Percentiles rank a stretch among this genome's conserved stretches.
phyloP scores from a whole-genome alignment of 768 basidiomycete genomes.

The Rhizopogon vesiculosus region DNA sequence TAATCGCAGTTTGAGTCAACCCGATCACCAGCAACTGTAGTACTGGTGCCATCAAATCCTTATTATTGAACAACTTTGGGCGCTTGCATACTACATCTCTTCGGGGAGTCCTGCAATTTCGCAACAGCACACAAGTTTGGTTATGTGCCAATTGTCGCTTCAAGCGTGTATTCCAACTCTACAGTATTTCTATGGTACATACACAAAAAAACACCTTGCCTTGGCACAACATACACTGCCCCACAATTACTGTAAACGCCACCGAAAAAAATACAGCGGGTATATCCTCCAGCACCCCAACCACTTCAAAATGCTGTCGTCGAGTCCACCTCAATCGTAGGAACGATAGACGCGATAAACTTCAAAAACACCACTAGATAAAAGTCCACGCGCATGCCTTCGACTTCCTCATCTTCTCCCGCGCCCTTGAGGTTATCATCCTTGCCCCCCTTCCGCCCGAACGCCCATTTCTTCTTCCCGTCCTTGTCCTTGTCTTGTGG shows the following conservation, averaged over 20 bases:
- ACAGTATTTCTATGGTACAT: constrained; percentile 3
- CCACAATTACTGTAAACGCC: neutral
- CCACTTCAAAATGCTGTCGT: constrained; percentile 61
- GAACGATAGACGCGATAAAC: constrained; percentile 97
- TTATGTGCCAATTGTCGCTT: neutral
- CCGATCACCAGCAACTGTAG: too few species aligned
- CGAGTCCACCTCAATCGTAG: constrained; percentile 97
- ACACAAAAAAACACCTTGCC: neutral
- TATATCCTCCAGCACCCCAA: neutral
- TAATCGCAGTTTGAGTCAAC: too few species aligned
- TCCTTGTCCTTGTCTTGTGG: constrained; percentile 36
- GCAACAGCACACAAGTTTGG: too few species aligned
- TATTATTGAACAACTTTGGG: too few species aligned
- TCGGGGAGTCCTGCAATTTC: too few species aligned
- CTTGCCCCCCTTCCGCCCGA: constrained; percentile 66
- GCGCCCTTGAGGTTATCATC: constrained; percentile 36
- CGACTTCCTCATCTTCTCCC: constrained; percentile 63
- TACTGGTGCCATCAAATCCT: too few species aligned
- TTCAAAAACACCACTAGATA: constrained; percentile 98
- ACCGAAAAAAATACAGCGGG: neutral
- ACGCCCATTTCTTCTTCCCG: constrained; percentile 79
- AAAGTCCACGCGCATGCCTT: constrained; percentile 96
- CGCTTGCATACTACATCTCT: too few species aligned
- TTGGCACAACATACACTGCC: neutral
- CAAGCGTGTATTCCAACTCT: neutral